These are phyloP conservation scores for Helotiales sp. DNA, from an alignment of 2,329 filamentous ascomycete genomes.

Conservation along the genomic window DNA sequence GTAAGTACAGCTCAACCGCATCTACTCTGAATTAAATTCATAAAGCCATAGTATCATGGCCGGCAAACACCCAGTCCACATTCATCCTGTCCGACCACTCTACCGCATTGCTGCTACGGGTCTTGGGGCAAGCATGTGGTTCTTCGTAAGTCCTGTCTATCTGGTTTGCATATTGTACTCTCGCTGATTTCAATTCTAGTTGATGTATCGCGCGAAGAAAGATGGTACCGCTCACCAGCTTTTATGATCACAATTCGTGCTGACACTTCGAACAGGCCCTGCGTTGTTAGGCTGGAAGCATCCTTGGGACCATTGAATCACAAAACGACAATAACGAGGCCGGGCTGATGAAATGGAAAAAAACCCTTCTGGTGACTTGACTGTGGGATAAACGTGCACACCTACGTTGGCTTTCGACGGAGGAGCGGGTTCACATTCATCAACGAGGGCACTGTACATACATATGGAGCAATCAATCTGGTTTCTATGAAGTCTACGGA, in stretches of 20 bases:
- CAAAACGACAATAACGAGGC: background rate
- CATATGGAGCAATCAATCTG: conserved; percentile 2
- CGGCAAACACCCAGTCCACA: conserved; percentile 52
- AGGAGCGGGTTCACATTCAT: background rate
- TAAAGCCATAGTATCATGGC: conserved; percentile 24
- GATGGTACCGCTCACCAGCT: conserved; percentile 59
- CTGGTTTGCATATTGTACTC: too few species aligned
- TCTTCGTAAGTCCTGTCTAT: conserved; percentile 70
- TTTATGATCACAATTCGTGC: background rate
- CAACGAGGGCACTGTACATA: background rate
- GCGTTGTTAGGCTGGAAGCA: conserved; percentile 92
- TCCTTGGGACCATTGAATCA: conserved; percentile 84
- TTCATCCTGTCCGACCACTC: conserved; percentile 64
- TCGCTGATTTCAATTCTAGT: conserved; percentile 48
- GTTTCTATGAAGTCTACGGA: background rate
- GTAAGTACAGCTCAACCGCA: background rate
- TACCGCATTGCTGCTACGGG: conserved; percentile 87
- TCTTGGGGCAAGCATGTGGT: conserved; percentile 97
- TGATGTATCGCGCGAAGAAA: conserved; percentile 96
- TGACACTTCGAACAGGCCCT: conserved; percentile 49
- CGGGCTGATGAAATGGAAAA: background rate
- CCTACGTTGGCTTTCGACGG: background rate
- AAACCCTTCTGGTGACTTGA: background rate
- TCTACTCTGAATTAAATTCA: conserved; percentile 11
- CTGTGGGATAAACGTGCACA: background rate